Evolutionary conservation across 306 rosid genomes (phyloP), one percentile per base, ranked within the genome.

Genomic region (Glycine latifolia): DNA sequence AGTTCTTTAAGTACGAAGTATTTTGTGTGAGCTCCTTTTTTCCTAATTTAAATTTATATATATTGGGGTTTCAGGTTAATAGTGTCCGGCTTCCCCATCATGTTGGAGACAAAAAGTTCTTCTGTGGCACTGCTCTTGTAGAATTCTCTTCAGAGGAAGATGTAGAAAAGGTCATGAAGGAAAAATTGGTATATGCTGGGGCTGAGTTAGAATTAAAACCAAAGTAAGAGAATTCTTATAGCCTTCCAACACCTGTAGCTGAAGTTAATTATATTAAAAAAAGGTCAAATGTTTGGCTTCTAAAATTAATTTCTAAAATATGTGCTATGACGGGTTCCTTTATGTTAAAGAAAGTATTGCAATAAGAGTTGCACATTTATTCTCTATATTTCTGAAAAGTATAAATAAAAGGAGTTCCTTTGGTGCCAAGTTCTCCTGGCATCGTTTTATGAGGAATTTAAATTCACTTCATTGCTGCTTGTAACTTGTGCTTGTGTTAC

Each of bases 21-120:
- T 6, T 13, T 35, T 63, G 76, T 47, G 8, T 17, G 13, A 20
- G 52, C 7, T 4, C 8, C 14, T 75, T 47, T 41, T 59, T 13
- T 37, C 3, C 41, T 41, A 35, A 35, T 35, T 37, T 37, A 3
- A 39, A 39, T 39, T 39, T 39, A 3, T 39, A 39, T 39, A 0
- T 3, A 3, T 39, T 39, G 52, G 17, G 52, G 33, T 78, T 85
- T 86, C 93, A 94, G 98, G 92, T 94, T 68, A 92, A 85, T 81
- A 94, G 97, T 71, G 92, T 94, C 71, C 87, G 98, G 85, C 87
- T 94, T 65, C 97, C 97, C 15, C 98, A 96, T 66, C 93, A 91
- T 84, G 91, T 94, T 80, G 91, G 94, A 10, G 97, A 94, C 86
- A 94, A 92, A 72, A 92, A 82, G 81, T 62, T 90, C 77, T 90